Conservation (phyloP, 2,329 filamentous ascomycete genomes). For the Ophiostoma ulmi region DNA sequence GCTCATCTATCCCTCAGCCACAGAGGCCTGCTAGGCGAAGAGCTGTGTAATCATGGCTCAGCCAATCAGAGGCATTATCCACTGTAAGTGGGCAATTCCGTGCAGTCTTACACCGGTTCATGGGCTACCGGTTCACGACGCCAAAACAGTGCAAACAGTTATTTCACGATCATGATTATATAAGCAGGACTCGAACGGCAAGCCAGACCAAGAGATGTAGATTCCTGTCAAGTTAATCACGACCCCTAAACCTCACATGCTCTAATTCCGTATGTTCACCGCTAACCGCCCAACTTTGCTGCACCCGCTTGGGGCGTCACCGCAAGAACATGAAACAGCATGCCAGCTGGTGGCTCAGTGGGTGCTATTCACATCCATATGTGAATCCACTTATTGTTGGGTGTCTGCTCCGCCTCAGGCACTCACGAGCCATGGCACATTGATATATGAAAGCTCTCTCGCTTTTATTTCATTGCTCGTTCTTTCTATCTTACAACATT, state of each 20-base stretch:
- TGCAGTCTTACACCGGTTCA: neutral
- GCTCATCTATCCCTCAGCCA: neutral
- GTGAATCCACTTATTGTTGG: constrained; percentile 5
- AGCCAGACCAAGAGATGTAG: too few relatives aligned
- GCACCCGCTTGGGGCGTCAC: neutral
- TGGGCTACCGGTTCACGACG: neutral
- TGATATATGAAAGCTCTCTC: neutral
- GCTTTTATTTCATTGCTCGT: neutral
- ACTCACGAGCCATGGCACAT: neutral
- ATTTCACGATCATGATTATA: neutral
- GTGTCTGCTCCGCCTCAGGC: constrained; percentile 11
- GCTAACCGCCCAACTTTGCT: neutral
- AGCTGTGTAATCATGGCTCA: neutral
- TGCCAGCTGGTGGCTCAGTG: constrained; percentile 11
- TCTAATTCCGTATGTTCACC: neutral
- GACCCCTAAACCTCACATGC: neutral
- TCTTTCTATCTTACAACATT: too few relatives aligned
- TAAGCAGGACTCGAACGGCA: neutral
- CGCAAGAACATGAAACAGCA: constrained; percentile 5
- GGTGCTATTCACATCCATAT: neutral
- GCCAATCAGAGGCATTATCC: neutral
- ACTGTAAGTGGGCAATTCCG: neutral
- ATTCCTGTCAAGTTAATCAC: neutral
- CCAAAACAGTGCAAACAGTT: neutral
- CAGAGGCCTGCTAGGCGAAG: constrained; percentile 7